These are phyloP conservation scores for Hyphodiscus sp. DNA, from an alignment of 2,329 filamentous ascomycete species.

Conservation along the genomic window DNA sequence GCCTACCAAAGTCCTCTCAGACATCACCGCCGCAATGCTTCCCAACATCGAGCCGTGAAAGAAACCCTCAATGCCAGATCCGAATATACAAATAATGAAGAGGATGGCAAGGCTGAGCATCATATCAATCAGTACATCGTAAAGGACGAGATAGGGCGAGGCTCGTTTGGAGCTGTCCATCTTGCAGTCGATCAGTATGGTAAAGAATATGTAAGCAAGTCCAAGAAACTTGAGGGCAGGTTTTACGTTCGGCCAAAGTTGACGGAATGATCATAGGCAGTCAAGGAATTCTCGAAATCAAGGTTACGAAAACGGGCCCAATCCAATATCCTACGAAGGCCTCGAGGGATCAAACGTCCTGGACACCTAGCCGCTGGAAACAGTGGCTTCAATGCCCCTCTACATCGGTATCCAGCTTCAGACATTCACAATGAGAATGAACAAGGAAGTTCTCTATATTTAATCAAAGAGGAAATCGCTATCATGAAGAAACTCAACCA, in stretches of 20 bases:
- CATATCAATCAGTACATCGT: constrained; percentile 94
- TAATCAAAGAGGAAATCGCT: constrained; percentile 94
- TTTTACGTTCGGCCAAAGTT: neutral
- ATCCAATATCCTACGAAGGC: constrained; percentile 73
- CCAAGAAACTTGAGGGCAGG: neutral
- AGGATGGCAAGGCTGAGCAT: constrained; percentile 74
- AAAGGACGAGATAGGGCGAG: constrained; percentile 90
- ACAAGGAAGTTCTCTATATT: constrained; percentile 64
- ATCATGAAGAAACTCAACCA: constrained; percentile 99
- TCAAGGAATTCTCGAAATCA: constrained; percentile 97
- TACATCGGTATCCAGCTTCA: constrained; percentile 47
- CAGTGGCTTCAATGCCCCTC: constrained; percentile 36
- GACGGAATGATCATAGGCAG: constrained; percentile 52
- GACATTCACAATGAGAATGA: constrained; percentile 50
- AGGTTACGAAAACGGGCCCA: constrained; percentile 84
- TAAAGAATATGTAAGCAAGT: constrained; percentile 72
- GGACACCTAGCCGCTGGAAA: constrained; percentile 39
- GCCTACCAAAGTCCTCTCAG: constrained; percentile 51
- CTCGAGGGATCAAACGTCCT: constrained; percentile 45
- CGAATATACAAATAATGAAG: constrained; percentile 77
- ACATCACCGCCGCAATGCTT: constrained; percentile 57
- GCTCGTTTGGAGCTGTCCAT: constrained; percentile 92
- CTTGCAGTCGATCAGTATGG: constrained; percentile 85
- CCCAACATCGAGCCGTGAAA: constrained; percentile 58
- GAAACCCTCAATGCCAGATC: constrained; percentile 89